phyloP scores from a whole-genome alignment of 768 basidiomycete genomes.

The Rhizopogon rudus region DNA sequence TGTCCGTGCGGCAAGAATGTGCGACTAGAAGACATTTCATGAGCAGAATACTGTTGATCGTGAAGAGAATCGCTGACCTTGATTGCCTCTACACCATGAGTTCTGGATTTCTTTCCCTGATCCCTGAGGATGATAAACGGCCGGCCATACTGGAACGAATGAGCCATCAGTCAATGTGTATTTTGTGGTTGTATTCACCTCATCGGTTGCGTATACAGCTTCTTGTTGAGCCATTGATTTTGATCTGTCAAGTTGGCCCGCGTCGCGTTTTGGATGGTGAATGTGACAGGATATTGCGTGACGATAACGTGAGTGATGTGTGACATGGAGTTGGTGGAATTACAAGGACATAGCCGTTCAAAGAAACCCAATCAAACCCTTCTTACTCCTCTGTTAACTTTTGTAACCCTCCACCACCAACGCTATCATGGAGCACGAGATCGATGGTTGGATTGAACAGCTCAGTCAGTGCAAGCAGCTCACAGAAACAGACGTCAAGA shows the following conservation, averaged over 20 bases:
- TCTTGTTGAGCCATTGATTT: constrained; percentile 39
- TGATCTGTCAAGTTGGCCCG: constrained; percentile 1
- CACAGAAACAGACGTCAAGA: constrained; percentile 92
- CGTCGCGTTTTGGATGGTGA: constrained; percentile 9
- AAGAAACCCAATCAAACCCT: constrained; percentile 11
- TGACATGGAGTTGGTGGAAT: constrained; percentile 16
- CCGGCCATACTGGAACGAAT: constrained; percentile 66
- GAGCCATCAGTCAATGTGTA: constrained; percentile 4
- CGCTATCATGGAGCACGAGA: constrained; percentile 55
- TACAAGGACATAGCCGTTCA: constrained; percentile 11
- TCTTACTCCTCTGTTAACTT: not conserved
- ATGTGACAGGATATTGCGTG: constrained; percentile 26
- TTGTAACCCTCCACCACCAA: not conserved
- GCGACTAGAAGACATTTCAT: constrained; percentile 48
- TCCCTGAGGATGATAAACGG: constrained; percentile 98
- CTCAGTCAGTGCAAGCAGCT: constrained; percentile 97
- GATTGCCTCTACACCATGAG: constrained; percentile 92
- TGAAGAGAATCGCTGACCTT: constrained; percentile 50
- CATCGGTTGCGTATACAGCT: constrained; percentile 83
- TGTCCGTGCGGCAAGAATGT: constrained; percentile 92
- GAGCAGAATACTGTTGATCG: constrained; percentile 1
- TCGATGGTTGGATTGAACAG: constrained; percentile 96
- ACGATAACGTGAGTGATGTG: constrained; percentile 18
- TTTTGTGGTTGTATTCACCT: constrained; percentile 39
- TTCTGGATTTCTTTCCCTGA: constrained; percentile 87